Percentiles rank a stretch among this genome's conserved stretches.
These are phyloP conservation scores for Neurospora sp. DNA, from an alignment of 495 filamentous ascomycete species.

Conservation along the genomic window DNA sequence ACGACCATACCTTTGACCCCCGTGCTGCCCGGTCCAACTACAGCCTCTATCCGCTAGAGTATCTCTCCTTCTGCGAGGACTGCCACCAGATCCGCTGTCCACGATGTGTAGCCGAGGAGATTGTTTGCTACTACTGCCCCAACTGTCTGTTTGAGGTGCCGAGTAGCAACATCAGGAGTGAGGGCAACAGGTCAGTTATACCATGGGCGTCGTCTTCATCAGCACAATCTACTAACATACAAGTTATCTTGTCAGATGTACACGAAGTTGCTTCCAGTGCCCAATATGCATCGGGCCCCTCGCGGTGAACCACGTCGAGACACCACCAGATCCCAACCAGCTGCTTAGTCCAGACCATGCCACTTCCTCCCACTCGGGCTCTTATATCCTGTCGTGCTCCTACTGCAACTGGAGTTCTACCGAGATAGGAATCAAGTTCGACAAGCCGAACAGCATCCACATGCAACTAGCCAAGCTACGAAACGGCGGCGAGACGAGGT, in stretches of 20 bases:
- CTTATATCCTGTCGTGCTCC: constrained; percentile 71
- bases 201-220: background rate
- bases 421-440: constrained; percentile 83
- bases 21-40: constrained; percentile 73
- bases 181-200: constrained; percentile 75
- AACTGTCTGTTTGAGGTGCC: constrained; percentile 92
- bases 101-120: constrained; percentile 83
- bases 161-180: constrained; percentile 76
- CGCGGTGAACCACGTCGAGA: constrained; percentile 55
- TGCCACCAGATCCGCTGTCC: constrained; percentile 93
- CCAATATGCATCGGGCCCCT: constrained; percentile 79
- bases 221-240: background rate
- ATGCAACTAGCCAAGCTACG: constrained; percentile 58
- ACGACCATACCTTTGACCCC: constrained; percentile 79
- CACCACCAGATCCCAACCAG: constrained; percentile 32
- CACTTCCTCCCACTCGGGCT: constrained; percentile 33
- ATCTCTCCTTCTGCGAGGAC: constrained; percentile 90
- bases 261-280: constrained; percentile 89
- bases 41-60: constrained; percentile 86
- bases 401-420: constrained; percentile 88
- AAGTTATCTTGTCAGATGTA: constrained; percentile 50
- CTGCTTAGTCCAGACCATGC: constrained; percentile 28
- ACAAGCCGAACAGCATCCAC: constrained; percentile 75
- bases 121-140: constrained; percentile 91
- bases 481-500: constrained; percentile 37